These are phyloP conservation scores for Mucor lusitanicus DNA, from an alignment of 371 early-diverging fungal species.

Conservation along the genomic window DNA sequence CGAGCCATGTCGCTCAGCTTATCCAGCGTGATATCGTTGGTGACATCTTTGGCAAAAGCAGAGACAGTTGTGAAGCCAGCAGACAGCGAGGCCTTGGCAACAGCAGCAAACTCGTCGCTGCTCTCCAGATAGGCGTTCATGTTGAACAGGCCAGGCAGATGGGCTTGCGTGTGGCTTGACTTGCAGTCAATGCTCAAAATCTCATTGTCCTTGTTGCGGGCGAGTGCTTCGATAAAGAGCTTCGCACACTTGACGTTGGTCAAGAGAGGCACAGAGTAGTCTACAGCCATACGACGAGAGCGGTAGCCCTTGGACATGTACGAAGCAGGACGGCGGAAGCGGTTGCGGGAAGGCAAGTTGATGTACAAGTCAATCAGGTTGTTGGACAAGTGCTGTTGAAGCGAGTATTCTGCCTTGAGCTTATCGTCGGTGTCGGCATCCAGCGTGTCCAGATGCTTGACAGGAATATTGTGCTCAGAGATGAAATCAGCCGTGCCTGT, in stretches of 20 bases:
- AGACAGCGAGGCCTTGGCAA: conserved; percentile 74
- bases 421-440: conserved; percentile 54
- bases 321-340: conserved; percentile 92
- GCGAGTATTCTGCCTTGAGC: conserved; percentile 87
- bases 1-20: conserved; percentile 58
- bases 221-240: conserved; percentile 93
- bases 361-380: conserved; percentile 97
- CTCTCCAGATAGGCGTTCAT: conserved; percentile 65
- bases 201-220: conserved; percentile 75
- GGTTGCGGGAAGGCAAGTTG: conserved; percentile 95
- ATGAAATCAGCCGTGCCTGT: conserved; percentile 95
- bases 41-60: conserved; percentile 58
- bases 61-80: conserved; percentile 88
- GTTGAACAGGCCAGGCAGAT: conserved; percentile 88
- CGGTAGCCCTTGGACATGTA: conserved; percentile 95
- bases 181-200: conserved; percentile 85
- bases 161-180: conserved; percentile 80
- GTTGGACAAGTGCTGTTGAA: conserved; percentile 92
- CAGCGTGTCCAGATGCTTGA: conserved; percentile 85
- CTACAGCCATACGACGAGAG: conserved; percentile 95
- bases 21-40: conserved; percentile 55
- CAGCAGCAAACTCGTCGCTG: conserved; percentile 55
- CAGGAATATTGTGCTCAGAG: conserved; percentile 87
- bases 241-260: conserved; percentile 98
- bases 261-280: conserved; percentile 94